Evolutionary conservation across 495 filamentous ascomycete species (phyloP).

Genomic region (Penicillium malachiteum): DNA sequence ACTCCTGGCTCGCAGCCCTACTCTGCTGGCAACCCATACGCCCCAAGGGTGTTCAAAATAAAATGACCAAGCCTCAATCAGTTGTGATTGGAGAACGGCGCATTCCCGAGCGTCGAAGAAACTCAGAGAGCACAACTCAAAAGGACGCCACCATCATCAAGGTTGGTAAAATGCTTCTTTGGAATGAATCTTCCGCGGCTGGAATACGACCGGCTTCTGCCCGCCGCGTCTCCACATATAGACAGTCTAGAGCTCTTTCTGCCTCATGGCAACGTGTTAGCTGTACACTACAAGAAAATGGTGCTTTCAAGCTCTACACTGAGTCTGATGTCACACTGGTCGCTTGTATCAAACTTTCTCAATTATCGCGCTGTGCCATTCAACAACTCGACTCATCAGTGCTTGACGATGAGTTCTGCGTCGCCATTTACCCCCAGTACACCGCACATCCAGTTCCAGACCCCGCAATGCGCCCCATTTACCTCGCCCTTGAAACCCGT

Average conservation of each 20-base stretch:
- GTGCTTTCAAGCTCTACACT: conserved; percentile 85
- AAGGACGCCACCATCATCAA: conserved; percentile 93
- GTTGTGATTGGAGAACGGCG: conserved; percentile 50
- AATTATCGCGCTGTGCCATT: conserved; percentile 83
- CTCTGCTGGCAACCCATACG: conserved; percentile 92
- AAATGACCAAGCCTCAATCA: conserved; percentile 66
- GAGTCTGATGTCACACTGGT: conserved; percentile 78
- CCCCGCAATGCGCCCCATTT: conserved; percentile 55
- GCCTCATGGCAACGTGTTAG: conserved; percentile 81
- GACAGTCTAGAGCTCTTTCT: conserved; percentile 54
- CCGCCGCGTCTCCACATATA: conserved; percentile 50
- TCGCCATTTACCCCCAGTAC: conserved; percentile 87
- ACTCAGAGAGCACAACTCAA: conserved; percentile 59
- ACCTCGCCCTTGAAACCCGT: conserved; percentile 82
- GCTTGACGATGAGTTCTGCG: conserved; percentile 88
- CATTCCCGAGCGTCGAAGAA: conserved; percentile 54
- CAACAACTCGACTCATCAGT: conserved; percentile 91
- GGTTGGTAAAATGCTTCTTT: conserved; percentile 88
- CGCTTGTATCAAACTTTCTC: conserved; percentile 81
- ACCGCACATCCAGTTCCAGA: conserved; percentile 58
- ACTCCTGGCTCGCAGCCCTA: conserved; percentile 89
- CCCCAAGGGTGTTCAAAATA: conserved; percentile 70
- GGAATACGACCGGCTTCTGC: conserved; percentile 40
- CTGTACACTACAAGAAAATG: conserved; percentile 92
- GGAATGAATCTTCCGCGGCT: conserved; percentile 61